Conservation (phyloP, 208 protist genomes). For the Herpetomonas tarakana region DNA sequence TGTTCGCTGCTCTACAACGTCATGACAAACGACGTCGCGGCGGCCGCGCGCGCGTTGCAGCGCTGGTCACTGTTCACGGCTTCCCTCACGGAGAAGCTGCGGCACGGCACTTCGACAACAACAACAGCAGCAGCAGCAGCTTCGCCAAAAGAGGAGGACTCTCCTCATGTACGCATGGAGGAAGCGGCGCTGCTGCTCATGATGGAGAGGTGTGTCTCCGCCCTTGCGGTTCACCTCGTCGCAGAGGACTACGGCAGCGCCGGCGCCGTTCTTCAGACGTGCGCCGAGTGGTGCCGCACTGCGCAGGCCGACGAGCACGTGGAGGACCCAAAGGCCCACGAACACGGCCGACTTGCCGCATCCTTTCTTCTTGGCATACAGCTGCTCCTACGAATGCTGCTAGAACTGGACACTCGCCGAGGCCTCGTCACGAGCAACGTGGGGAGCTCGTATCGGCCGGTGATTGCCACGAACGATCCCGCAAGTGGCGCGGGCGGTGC, state of each 20-base stretch:
- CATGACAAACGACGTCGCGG: slow-evolving; percentile 12
- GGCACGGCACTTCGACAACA: too few species aligned
- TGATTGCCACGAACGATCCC: neutral
- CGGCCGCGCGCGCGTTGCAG: slow-evolving; percentile 2
- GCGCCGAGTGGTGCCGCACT: too few species aligned
- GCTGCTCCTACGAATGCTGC: slow-evolving; percentile 3
- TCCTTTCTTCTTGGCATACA: slow-evolving; percentile 1
- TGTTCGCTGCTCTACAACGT: slow-evolving; percentile 22
- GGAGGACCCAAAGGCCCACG: too few species aligned
- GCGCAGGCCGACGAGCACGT: too few species aligned
- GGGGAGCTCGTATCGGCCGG: slow-evolving; percentile 1
- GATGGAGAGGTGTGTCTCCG: too few species aligned
- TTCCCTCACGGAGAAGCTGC: too few species aligned
- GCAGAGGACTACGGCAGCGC: neutral
- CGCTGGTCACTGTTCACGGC: too few species aligned
- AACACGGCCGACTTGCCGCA: too few species aligned
- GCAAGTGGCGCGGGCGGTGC: neutral
- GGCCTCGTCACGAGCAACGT: neutral
- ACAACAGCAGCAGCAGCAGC: too few species aligned
- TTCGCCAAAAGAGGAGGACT: too few species aligned
- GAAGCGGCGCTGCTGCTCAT: too few species aligned
- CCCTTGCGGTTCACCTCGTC: neutral
- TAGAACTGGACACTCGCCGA: slow-evolving; percentile 1
- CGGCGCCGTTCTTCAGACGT: neutral
- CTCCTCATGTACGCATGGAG: too few species aligned